A percentile compares a stretch with the other conserved stretches of the same genome.
phyloP scores from a whole-genome alignment of 1,284 basidiomycete species.

The Neotropicomus parvogracilis region DNA sequence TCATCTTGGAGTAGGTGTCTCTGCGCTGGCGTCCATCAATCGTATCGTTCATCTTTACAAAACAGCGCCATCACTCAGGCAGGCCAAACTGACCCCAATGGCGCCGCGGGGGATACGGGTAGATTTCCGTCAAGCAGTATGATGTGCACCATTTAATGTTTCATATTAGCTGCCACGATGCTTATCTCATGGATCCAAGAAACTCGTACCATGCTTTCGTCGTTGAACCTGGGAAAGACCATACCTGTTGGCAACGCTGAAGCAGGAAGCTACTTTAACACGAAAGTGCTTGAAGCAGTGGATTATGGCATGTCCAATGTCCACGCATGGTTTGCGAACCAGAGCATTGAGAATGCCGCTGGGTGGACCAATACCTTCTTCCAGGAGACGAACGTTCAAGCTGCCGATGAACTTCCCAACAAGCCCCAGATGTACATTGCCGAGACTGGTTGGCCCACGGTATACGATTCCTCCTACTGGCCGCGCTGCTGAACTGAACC shows the following conservation, averaged over 20 bases:
- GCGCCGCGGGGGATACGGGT: slow-evolving; percentile 53
- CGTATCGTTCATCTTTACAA: slow-evolving; percentile 5
- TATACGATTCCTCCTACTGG: slow-evolving; percentile 30
- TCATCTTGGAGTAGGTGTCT: slow-evolving; percentile 66
- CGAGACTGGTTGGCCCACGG: slow-evolving; percentile 84
- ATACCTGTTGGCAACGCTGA: slow-evolving; percentile 87
- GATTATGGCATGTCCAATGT: slow-evolving; percentile 82
- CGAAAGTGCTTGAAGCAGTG: slow-evolving; percentile 57
- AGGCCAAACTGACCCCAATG: slow-evolving; percentile 45
- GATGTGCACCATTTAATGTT: neutral
- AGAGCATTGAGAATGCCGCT: slow-evolving; percentile 60
- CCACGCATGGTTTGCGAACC: slow-evolving; percentile 83
- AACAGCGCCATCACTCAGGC: slow-evolving; percentile 52
- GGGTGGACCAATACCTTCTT: slow-evolving; percentile 35
- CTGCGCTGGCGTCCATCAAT: neutral
- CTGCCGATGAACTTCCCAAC: slow-evolving; percentile 29
- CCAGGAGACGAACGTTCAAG: slow-evolving; percentile 28
- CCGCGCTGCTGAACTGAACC: slow-evolving; percentile 2
- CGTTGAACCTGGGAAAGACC: slow-evolving; percentile 49
- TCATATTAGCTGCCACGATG: slow-evolving; percentile 32
- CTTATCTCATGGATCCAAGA: slow-evolving; percentile 69
- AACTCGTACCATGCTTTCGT: slow-evolving; percentile 51
- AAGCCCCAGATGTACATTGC: slow-evolving; percentile 38
- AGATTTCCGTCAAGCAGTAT: slow-evolving; percentile 25
- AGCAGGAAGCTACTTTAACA: slow-evolving; percentile 85